Evolutionary conservation across 352 stramenopile species (phyloP), one percentile per base, ranked within the genome.

Genomic region (Pseudoperonospora humuli): DNA sequence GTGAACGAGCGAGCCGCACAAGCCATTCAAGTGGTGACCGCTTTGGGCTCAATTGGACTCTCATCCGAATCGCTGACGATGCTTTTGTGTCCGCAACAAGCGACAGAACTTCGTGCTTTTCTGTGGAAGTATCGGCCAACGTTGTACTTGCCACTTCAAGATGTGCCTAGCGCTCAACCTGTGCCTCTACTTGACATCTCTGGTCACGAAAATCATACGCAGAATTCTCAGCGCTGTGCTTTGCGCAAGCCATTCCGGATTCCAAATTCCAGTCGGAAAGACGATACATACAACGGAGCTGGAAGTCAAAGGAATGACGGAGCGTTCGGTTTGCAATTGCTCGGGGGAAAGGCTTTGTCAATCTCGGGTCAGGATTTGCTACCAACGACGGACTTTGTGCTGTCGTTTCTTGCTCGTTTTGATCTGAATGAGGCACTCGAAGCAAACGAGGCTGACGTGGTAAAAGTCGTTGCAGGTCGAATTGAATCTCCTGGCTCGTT

Each of bases 181-280:
- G 44, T 36, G 23, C 42, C 46, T 38, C 45, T 86, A 0, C 51
- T 80, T 5, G 77, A 89, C 21, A 51, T 71, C 18, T 89, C 77
- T 17, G 68, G 77, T 6, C 35, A 75, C 35, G 46, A 49, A 2
- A 53, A 67, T 28, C 74, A 86, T 39, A 39, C 42, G 8, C n/a
- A 54, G 0, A 74, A 69, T 31, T 37, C 20, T 2, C 18, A 48
- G 5, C 7, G 37, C 15, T 70, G 59, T 24, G 54, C 70, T 5
- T 42, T 84, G 28, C 59, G 57, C 13, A 89, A 89, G 21, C 74
- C 74, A 13, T 89, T 86, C 25, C 44, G 40, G 13, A 74, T 86
- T 45, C 55, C 65, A 0, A 47, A 50, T 26, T 29, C 25, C 25
- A 37, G 24, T 3, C 18, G 33, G 13, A 14, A 3, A n/a, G 35